Evolutionary conservation across 345 rosid genomes (phyloP), one percentile per base, ranked within the genome.

Genomic region (Pseudoturritis turrita): DNA sequence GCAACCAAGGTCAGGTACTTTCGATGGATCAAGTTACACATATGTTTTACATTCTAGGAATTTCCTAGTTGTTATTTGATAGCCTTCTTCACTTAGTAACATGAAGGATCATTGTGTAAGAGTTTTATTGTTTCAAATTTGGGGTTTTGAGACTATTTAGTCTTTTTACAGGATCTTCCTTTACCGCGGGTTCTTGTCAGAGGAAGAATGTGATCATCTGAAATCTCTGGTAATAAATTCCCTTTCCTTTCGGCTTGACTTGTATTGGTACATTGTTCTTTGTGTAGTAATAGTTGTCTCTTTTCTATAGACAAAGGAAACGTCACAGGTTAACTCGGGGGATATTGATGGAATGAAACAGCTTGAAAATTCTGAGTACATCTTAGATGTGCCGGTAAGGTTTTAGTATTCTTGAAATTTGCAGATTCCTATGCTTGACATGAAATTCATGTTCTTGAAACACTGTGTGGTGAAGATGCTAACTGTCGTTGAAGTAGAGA

Each of bases 1-100:
- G 97, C 87, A 47, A 76, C 98, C 97, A 84, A 94, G 98, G 98
- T 91, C 93, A 88, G 93, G 95, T 94, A 85, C 79, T 74, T 80
- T 51, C 19, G 41, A 68, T 18, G 5, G 13, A n/a, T 74, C 22
- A 9, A 36, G 28, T 66, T 65, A 14, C 3, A 50, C 21, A 47
- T 45, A 19, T 10, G 23, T n/a, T 31, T 7, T n/a, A 13, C 23
- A 71, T n/a, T n/a, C n/a, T 21, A 28, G 7, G 10, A 17, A 33
- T 12, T 23, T 39, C 12, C 11, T 68, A 19, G 10, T 31, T 22
- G 15, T 45, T 19, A 19, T 29, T 10, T 39, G 15, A 56, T 52
- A 29, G 18, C 56, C n/a, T n/a, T n/a, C 45, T 50, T 28, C 29
- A 35, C 2, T 22, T 51, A 18, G 5, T 23, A 36, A 37, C 65